These are phyloP conservation scores for Letharia lupina DNA, from an alignment of 495 filamentous ascomycete genomes.

Conservation along the genomic window DNA sequence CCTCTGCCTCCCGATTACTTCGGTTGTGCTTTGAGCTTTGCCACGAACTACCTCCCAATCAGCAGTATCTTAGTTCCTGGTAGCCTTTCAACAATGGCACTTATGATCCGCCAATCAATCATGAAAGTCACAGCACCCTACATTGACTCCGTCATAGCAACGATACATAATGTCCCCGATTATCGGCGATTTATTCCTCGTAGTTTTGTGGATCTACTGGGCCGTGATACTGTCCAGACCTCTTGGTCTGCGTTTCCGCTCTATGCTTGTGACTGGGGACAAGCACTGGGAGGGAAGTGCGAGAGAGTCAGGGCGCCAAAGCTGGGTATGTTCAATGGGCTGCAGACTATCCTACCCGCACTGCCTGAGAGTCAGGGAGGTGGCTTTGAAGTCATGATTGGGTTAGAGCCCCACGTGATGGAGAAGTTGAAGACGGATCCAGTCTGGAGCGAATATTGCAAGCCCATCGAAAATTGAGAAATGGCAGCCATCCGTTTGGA, in stretches of 20 bases:
- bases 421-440: slow-evolving; percentile 1
- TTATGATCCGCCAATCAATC: slow-evolving; percentile 1
- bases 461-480: background rate
- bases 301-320: background rate
- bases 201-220: background rate
- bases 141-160: background rate
- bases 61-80: background rate
- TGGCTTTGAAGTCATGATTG: slow-evolving; percentile 3
- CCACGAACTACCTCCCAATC: background rate
- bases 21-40: background rate
- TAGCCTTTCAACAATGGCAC: slow-evolving; percentile 2
- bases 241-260: slow-evolving; percentile 5
- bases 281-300: background rate
- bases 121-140: slow-evolving; percentile 2
- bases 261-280: background rate
- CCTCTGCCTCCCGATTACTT: background rate
- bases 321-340: slow-evolving; percentile 1
- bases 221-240: background rate
- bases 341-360: background rate
- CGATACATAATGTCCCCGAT: background rate
- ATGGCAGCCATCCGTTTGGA: background rate
- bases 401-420: background rate
- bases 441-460: background rate
- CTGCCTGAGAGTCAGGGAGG: slow-evolving; percentile 2
- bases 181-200: background rate